These are phyloP conservation scores for Phaeosphaeriaceae sp. DNA, from an alignment of 2,329 filamentous ascomycete genomes.

Conservation along the genomic window DNA sequence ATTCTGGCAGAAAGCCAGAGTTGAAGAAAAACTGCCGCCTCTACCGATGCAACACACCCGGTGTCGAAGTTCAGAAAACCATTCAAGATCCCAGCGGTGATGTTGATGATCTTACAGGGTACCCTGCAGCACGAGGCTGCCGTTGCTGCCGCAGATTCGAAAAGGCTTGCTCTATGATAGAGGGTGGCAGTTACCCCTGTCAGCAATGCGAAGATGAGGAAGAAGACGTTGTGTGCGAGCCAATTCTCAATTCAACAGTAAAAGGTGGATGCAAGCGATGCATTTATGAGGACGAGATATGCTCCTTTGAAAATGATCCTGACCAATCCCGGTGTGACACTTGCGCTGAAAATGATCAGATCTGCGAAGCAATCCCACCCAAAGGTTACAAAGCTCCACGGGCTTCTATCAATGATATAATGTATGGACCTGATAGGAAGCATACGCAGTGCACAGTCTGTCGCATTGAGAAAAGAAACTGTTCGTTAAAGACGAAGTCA, in stretches of 20 bases:
- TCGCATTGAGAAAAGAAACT: conserved; percentile 33
- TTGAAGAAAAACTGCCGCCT: conserved; percentile 7
- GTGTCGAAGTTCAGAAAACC: conserved; percentile 12
- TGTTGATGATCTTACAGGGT: conserved; percentile 38
- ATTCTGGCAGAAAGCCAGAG: conserved; percentile 23
- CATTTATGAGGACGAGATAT: conserved; percentile 13
- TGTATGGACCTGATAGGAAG: conserved; percentile 26
- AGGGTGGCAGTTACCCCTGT: conserved; percentile 38
- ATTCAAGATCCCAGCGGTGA: conserved; percentile 31
- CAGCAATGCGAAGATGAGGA: conserved; percentile 20
- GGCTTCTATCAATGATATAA: conserved; percentile 25
- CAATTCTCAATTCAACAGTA: conserved; percentile 34
- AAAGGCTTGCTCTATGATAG: conserved; percentile 33
- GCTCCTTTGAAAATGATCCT: conserved; percentile 30
- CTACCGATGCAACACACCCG: conserved; percentile 19
- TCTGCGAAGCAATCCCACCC: conserved; percentile 23
- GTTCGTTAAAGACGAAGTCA: conserved; percentile 37
- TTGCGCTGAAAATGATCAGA: conserved; percentile 18
- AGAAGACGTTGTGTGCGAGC: conserved; percentile 36
- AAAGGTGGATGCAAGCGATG: conserved; percentile 45
- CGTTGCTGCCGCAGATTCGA: conserved; percentile 34
- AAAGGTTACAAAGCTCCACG: conserved; percentile 24
- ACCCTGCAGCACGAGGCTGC: conserved; percentile 46
- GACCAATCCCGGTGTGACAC: conserved; percentile 26
- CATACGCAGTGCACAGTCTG: conserved; percentile 36